Evolutionary conservation across 2,329 filamentous ascomycete genomes (phyloP), one percentile per base, ranked within the genome.

Genomic region (Phaeosphaeriaceae sp.): DNA sequence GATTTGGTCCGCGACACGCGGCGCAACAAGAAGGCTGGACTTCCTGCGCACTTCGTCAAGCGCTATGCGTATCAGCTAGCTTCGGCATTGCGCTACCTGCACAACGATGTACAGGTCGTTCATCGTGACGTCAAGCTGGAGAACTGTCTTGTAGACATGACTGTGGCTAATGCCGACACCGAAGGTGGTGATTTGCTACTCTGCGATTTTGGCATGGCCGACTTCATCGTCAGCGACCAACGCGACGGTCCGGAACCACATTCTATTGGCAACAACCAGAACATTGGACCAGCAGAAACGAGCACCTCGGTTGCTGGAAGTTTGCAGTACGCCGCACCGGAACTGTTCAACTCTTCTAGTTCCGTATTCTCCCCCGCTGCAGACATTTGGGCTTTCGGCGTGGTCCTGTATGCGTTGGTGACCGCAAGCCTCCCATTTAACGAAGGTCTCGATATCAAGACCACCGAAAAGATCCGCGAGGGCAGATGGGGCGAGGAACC

Each of bases 51-150:
- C 2, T 75, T 88, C 6, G 86, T 85, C 1, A 86, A 83, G 65
- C 84, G 83, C 62, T 90, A 89, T 68, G 75, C 83, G 0, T 88
- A 85, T 65, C 87, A 90, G 68, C 79, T 90, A 10, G 87, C 87
- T 1, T 85, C 83, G 36, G 88, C 88, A 3, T 76, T 90, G 46
- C 83, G 88, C 53, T 90, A 90, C 70, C 78, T 90, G 9, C 88
- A 90, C 69, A 85, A 89, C 71, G 88, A 90, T 68, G 85, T 88
- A 22, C 83, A 84, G 25, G 83, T 90, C 24, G 86, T 89, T 22
- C 88, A 90, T 69, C 82, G 88, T 48, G 88, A 90, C 70, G 84
- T 90, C 70, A 90, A 90, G 72, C 82, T 90, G 22, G 88, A 90
- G 69, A 90, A 90, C 63, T 89, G 87, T 63, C 82, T 90, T 1